phyloP scores from a whole-genome alignment of 208 protist species.

The Jaenimonas drosophilae region DNA sequence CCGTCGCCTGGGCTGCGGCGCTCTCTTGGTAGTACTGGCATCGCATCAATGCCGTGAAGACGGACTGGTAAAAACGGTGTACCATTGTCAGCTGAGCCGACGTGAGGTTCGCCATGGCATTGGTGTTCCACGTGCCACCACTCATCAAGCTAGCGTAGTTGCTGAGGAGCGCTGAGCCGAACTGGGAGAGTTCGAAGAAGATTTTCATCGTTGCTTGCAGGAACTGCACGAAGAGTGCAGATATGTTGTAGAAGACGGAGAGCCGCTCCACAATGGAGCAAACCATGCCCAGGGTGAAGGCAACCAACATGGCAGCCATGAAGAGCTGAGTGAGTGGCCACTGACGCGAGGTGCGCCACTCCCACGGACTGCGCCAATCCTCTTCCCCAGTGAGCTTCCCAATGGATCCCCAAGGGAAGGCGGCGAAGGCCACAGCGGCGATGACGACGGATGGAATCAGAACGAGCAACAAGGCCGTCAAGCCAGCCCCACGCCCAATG shows the following conservation, averaged over 20 bases:
- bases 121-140: neutral
- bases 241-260: neutral
- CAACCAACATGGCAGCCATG: neutral
- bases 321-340: conserved; percentile 5
- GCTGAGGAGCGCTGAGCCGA: neutral
- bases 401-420: conserved; percentile 3
- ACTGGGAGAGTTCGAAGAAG: neutral
- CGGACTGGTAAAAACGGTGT: neutral
- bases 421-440: neutral
- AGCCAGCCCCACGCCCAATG: no score
- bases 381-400: neutral
- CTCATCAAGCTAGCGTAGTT: neutral
- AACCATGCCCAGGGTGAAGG: conserved; percentile 2
- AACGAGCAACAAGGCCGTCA: neutral
- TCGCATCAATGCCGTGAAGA: neutral
- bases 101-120: neutral
- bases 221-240: neutral
- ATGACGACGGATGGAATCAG: neutral
- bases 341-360: conserved; percentile 5
- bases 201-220: neutral
- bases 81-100: neutral
- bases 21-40: no score
- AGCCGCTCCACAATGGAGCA: neutral
- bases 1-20: no score
- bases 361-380: neutral